phyloP scores from a whole-genome alignment of 495 filamentous ascomycete genomes.

The Daldinia vernicosa region DNA sequence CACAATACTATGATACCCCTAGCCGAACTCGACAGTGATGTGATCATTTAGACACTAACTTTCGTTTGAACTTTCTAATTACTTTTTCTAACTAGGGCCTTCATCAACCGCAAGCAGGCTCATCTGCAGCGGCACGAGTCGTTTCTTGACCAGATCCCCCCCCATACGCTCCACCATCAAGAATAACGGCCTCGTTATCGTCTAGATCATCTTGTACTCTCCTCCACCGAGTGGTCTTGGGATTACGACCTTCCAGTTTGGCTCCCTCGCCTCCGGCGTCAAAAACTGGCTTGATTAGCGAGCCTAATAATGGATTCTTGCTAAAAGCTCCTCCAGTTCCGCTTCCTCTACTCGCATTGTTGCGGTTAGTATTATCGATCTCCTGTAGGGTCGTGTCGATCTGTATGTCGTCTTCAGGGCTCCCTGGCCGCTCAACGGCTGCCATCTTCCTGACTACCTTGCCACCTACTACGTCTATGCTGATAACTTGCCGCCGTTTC shows the following conservation, averaged over 20 bases:
- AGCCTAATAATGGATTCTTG: slow-evolving; percentile 82
- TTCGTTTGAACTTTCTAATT: background rate
- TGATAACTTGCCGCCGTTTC: slow-evolving; percentile 86
- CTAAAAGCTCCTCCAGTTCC: slow-evolving; percentile 72
- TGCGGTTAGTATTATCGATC: slow-evolving; percentile 27
- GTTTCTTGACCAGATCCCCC: slow-evolving; percentile 26
- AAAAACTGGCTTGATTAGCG: slow-evolving; percentile 82
- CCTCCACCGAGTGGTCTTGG: slow-evolving; percentile 72
- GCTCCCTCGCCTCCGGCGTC: slow-evolving; percentile 59
- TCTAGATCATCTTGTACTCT: slow-evolving; percentile 91
- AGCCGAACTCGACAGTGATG: background rate
- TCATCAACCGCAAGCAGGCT: slow-evolving; percentile 47
- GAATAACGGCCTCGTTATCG: slow-evolving; percentile 90
- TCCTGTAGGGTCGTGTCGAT: slow-evolving; percentile 27
- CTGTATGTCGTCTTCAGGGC: slow-evolving; percentile 54
- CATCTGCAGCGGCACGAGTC: slow-evolving; percentile 40
- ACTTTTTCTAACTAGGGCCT: background rate
- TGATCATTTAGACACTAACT: background rate
- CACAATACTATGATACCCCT: background rate
- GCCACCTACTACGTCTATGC: slow-evolving; percentile 80
- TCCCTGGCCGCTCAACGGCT: slow-evolving; percentile 61
- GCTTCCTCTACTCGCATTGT: slow-evolving; percentile 25
- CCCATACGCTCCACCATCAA: slow-evolving; percentile 83
- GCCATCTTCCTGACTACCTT: slow-evolving; percentile 81
- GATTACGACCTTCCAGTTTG: slow-evolving; percentile 49